Evolutionary conservation across 768 basidiomycete species (phyloP).

Genomic region (Suillus decipiens): DNA sequence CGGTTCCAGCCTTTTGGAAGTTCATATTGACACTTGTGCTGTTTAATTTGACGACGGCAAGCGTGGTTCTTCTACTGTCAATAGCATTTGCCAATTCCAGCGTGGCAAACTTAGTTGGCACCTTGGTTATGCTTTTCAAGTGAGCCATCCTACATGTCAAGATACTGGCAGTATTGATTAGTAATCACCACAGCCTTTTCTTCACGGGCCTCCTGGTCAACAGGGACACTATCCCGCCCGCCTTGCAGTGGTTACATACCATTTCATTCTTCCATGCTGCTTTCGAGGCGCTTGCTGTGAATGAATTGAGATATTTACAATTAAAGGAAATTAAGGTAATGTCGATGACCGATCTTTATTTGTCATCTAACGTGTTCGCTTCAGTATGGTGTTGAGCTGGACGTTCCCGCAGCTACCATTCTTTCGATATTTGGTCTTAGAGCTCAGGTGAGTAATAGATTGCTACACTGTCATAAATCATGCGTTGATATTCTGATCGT

Average conservation of each 20-base stretch:
- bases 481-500: not conserved
- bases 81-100: conserved; percentile 86
- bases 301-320: conserved; percentile 92
- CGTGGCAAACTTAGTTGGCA: conserved; percentile 92
- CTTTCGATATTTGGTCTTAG: conserved; percentile 91
- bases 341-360: conserved; percentile 22
- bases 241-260: conserved; percentile 84
- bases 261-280: conserved; percentile 98
- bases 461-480: not conserved
- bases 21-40: conserved; percentile 94
- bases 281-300: conserved; percentile 96
- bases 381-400: conserved; percentile 95
- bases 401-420: conserved; percentile 95
- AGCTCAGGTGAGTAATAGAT: conserved; percentile 62
- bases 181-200: conserved; percentile 59
- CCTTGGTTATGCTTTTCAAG: conserved; percentile 98
- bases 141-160: conserved; percentile 42
- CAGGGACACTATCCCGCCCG: conserved; percentile 74
- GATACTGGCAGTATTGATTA: conserved; percentile 13
- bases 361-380: conserved; percentile 5
- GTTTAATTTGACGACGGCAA: conserved; percentile 96
- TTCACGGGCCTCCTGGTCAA: conserved; percentile 97
- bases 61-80: conserved; percentile 86
- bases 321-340: conserved; percentile 84
- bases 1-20: conserved; percentile 93